Base-by-base conservation (phyloP, 2,329 filamentous ascomycete genomes). In the Fonsecaea erecta region DNA sequence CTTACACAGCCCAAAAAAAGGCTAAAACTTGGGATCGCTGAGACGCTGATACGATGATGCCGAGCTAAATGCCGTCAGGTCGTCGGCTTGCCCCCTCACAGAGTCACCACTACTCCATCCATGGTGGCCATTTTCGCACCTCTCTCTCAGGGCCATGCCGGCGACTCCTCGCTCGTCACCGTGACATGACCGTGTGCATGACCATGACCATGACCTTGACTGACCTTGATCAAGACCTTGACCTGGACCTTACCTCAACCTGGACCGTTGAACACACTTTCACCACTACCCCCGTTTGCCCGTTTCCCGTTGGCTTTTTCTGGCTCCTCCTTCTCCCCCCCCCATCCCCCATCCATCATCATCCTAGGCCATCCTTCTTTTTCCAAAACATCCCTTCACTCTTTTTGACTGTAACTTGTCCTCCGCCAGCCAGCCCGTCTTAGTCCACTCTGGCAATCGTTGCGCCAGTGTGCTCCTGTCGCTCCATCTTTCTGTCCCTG, bases 391-490 rank as follows among this genome's bases (percentile, higher is more conserved):
- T 70, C 53, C 64, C 70, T 69, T 68, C 67, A 64, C 51, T 53
- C 51, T 53, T 30, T 54, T 54, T 30, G 48, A 60, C 57, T 60
- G 46, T 60, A 51, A 52, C 62, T 60, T 62, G 58, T 63, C 56
- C 28, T 52, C 63, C 67, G 43, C 66, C 67, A 65, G 67, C 64
- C 68, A 68, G 64, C 68, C 67, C 67, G 66, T 68, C 66, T 66
- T 71, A 69, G 68, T 70, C 70, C 66, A 67, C 68, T 68, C 61
- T 66, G 68, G 64, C 68, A 70, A 67, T 68, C 59, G 64, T 65
- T 65, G 57, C 66, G 68, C 69, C 66, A 67, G 67, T 16, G 30
- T 56, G 51, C 40, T 43, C 58, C 58, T 43, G 11, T 68, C 64
- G 54, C 66, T 68, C 62, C 65, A 68, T 65, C 65, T 63, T 65